Conservation (phyloP, 148 eudicot species). For the Selenicereus undatus region DNA sequence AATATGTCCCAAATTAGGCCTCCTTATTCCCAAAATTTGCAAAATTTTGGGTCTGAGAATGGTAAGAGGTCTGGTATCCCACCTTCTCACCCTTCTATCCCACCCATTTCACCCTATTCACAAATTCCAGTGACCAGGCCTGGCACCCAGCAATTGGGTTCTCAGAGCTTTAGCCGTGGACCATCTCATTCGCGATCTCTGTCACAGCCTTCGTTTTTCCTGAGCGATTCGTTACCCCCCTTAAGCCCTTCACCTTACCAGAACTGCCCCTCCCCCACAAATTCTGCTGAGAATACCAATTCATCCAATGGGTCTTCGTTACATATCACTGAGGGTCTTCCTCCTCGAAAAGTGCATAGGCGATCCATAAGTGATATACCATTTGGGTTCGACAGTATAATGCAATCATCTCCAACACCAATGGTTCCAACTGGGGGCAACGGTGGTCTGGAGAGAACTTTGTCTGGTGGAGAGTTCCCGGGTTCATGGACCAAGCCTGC, state of each 20-base stretch:
- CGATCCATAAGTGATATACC: constrained; percentile 91
- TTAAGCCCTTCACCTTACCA: constrained; percentile 69
- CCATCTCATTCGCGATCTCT: constrained; percentile 71
- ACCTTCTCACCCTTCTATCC: constrained; percentile 80
- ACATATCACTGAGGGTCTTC: constrained; percentile 59
- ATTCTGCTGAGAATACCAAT: constrained; percentile 24
- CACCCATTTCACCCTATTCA: constrained; percentile 87
- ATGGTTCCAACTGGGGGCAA: constrained; percentile 29
- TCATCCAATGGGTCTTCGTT: constrained; percentile 38
- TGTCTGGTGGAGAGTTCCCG: constrained; percentile 40
- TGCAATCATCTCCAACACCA: constrained; percentile 50
- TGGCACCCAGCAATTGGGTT: constrained; percentile 28
- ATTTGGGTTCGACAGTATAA: constrained; percentile 54
- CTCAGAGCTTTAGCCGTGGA: constrained; percentile 53
- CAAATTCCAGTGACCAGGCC: constrained; percentile 51
- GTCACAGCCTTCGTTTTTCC: constrained; percentile 68
- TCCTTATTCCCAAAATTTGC: too few species aligned
- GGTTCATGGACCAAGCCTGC: constrained; percentile 48
- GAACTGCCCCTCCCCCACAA: constrained; percentile 32
- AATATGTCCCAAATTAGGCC: constrained; percentile 56
- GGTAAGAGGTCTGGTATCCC: constrained; percentile 68
- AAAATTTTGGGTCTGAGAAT: too few species aligned
- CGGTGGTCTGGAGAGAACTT: constrained; percentile 31
- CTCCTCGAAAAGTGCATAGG: constrained; percentile 85
- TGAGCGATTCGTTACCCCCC: constrained; percentile 84